Evolutionary conservation across 2,329 filamentous ascomycete species (phyloP), one percentile per base, ranked within the genome.

Genomic region (Cladosporium cucumerinum): DNA sequence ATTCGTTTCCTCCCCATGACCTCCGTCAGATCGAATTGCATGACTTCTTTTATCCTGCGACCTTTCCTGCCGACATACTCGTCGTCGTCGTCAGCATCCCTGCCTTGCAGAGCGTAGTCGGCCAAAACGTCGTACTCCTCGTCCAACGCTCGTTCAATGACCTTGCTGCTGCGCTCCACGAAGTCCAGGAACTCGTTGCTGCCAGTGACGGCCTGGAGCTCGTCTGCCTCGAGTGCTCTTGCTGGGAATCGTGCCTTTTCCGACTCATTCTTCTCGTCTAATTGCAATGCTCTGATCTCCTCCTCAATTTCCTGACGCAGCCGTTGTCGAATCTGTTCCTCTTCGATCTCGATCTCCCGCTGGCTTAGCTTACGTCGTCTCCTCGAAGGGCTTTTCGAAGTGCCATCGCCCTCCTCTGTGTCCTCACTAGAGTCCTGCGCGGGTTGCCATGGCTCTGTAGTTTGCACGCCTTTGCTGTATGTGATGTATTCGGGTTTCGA

Each of bases 1-100:
- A 97, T 97, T 81, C 97, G 97, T 82, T 96, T 96, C 74, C 92
- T 96, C 91, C 94, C 97, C 75, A 93, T 86, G 67, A 96, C 91
- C 74, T 97, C 93, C n/a, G 67, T 61, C 39, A 76, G 64, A 79
- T 91, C 97, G 78, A 98, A 97, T 73, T 97, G 94, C 39, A 90
- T 89, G 57, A 97, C 84, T 78, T 99, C 93, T 76, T 91, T 94
- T 72, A 96, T 86, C 69, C 90, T 86, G 70, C 91, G 83, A 48
- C 89, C 87, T 59, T 89, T 89, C 68, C 89, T 89, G 4, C 88
- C 89, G 2, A 85, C 86, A 66, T 89, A 89, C 18, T 89, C 89
- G 59, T 86, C 84, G 26, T 86, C 81, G 55, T 96, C 92, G 48
- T 95, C 86, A 12, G 89, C 89, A 66, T 90, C 80, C 14, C 83